Evolutionary conservation across 192 early-diverging fungal species (phyloP).

Genomic region (Entophlyctis luteolus): DNA sequence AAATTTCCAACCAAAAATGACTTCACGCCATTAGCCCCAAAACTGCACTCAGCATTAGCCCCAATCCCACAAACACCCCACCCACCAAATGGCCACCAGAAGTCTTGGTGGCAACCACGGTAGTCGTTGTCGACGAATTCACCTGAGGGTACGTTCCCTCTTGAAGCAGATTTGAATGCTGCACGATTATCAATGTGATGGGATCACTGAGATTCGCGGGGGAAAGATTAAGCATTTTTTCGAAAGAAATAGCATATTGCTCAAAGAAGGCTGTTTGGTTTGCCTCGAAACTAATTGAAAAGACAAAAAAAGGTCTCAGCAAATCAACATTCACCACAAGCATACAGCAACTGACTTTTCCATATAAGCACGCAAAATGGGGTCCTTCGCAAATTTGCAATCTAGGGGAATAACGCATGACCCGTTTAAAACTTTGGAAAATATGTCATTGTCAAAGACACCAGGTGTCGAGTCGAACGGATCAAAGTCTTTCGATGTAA

Average conservation of each 20-base stretch:
- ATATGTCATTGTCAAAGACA: conserved; percentile 40
- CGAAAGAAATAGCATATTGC: conserved; percentile 27
- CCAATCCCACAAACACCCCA: no score
- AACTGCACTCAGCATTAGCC: no score
- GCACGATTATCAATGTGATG: no score
- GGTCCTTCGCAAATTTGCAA: conserved; percentile 28
- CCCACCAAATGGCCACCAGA: no score
- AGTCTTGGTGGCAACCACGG: no score
- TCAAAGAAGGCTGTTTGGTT: conserved; percentile 27
- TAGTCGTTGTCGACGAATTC: no score
- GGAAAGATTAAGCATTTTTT: conserved; percentile 16
- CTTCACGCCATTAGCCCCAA: no score
- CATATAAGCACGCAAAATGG: conserved; percentile 2
- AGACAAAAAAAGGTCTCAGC: no score
- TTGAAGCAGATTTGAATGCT: no score
- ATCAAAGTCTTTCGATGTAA: no score
- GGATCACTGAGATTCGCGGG: not conserved
- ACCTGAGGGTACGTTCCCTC: no score
- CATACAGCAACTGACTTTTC: not conserved
- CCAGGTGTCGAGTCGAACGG: conserved; percentile 38
- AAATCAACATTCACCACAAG: not conserved
- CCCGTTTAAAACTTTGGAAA: conserved; percentile 25
- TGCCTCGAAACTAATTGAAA: not conserved
- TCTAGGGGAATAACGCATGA: conserved; percentile 29
- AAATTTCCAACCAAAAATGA: no score